Percentiles rank a stretch among this genome's conserved stretches.
phyloP scores from a whole-genome alignment of 192 early-diverging fungal genomes.

The Phycomyces nitens region DNA sequence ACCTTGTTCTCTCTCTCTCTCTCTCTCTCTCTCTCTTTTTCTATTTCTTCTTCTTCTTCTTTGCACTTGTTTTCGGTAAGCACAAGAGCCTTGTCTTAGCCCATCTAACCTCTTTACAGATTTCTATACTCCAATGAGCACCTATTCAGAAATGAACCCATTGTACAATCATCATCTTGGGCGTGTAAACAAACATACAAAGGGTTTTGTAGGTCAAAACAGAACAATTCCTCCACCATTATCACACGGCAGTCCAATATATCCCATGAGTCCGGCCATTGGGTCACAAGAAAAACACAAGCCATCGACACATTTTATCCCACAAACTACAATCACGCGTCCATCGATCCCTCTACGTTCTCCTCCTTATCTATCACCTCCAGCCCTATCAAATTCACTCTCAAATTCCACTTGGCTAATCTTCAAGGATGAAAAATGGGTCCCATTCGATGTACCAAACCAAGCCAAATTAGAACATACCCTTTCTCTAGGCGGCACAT shows the following conservation, averaged over 20 bases:
- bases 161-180: conserved; percentile 1
- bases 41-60: conserved; percentile 6
- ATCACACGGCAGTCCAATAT: too few relatives aligned
- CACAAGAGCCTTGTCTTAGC: too few relatives aligned
- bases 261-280: too few relatives aligned
- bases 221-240: background rate
- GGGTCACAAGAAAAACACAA: conserved; percentile 2
- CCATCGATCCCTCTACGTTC: background rate
- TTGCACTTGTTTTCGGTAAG: background rate
- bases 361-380: background rate
- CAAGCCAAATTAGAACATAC: conserved; percentile 34
- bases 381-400: background rate
- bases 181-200: background rate
- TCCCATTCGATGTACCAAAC: conserved; percentile 32
- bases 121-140: too few relatives aligned
- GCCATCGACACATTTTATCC: background rate
- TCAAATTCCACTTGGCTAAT: conserved; percentile 34
- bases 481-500: conserved; percentile 28
- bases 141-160: conserved; percentile 6
- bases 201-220: background rate
- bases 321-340: background rate
- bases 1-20: conserved; percentile 11
- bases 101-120: too few relatives aligned
- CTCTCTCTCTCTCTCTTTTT: conserved; percentile 6
- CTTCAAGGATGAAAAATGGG: conserved; percentile 31